Evolutionary conservation across 2,329 filamentous ascomycete genomes (phyloP).

Genomic region (Alternaria triticimaculans): DNA sequence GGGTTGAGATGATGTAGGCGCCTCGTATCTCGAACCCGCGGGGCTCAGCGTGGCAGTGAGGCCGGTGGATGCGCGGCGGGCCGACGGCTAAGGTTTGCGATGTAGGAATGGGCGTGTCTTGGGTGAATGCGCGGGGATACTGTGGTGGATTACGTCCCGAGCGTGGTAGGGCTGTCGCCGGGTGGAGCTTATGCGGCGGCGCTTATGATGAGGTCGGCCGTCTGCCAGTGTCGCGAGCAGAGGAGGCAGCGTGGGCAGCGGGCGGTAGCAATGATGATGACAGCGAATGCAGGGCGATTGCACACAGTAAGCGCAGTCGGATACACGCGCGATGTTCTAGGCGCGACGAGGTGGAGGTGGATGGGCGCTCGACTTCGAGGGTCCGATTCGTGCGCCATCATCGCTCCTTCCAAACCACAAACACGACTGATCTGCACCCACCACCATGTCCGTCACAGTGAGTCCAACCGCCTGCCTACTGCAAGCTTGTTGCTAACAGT

Average conservation of each 20-base stretch:
- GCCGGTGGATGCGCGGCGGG: conserved; percentile 12
- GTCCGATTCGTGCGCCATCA: conserved; percentile 9
- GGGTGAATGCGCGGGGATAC: conserved; percentile 17
- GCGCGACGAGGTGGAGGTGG: conserved; percentile 10
- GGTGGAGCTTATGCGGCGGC: conserved; percentile 9
- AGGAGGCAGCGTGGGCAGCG: background rate
- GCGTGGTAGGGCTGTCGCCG: conserved; percentile 15
- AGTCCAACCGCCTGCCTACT: conserved; percentile 15
- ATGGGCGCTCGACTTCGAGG: conserved; percentile 6
- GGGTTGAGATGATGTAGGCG: conserved; percentile 23
- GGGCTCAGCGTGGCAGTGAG: conserved; percentile 24
- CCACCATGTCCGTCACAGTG: conserved; percentile 57
- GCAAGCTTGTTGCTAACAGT: background rate
- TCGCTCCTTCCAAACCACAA: conserved; percentile 5
- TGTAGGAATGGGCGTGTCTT: conserved; percentile 1
- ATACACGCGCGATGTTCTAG: conserved; percentile 13
- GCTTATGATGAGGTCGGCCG: conserved; percentile 7
- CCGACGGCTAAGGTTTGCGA: conserved; percentile 9
- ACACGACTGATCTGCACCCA: conserved; percentile 22
- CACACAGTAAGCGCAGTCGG: conserved; percentile 3
- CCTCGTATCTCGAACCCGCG: conserved; percentile 29
- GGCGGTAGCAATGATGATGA: conserved; percentile 3
- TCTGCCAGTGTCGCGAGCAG: background rate
- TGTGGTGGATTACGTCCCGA: conserved; percentile 14
- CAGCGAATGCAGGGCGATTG: conserved; percentile 13